These are phyloP conservation scores for Talaromyces sp. DNA, from an alignment of 2,329 filamentous ascomycete genomes.

Conservation along the genomic window DNA sequence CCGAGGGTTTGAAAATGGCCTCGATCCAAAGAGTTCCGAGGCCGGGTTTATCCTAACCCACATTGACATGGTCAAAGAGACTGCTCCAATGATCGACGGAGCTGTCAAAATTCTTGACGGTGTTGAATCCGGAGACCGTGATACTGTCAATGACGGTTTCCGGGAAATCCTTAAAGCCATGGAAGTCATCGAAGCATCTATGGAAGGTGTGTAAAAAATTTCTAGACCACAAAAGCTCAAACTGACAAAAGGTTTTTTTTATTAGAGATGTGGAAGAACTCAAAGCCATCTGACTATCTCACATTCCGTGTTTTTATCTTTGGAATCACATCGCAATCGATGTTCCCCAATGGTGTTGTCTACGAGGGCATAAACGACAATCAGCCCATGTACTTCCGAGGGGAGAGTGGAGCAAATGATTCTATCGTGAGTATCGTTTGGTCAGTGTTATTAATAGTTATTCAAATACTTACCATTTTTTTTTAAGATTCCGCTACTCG, in stretches of 20 bases:
- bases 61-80: slow-evolving; percentile 90
- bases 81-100: slow-evolving; percentile 70
- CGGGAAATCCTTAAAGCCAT: slow-evolving; percentile 59
- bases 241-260: not conserved
- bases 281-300: slow-evolving; percentile 76
- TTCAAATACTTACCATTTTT: not conserved
- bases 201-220: slow-evolving; percentile 58
- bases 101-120: slow-evolving; percentile 63
- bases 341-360: slow-evolving; percentile 89
- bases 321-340: slow-evolving; percentile 85
- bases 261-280: slow-evolving; percentile 81
- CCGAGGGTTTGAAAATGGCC: slow-evolving; percentile 84
- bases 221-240: not conserved
- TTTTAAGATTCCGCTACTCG: slow-evolving; percentile 69
- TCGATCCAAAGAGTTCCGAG: slow-evolving; percentile 82
- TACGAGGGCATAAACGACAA: slow-evolving; percentile 76
- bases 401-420: slow-evolving; percentile 91
- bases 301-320: slow-evolving; percentile 96
- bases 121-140: slow-evolving; percentile 46
- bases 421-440: slow-evolving; percentile 58
- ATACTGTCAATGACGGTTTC: slow-evolving; percentile 62
- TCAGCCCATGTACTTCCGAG: slow-evolving; percentile 75
- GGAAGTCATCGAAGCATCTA: slow-evolving; percentile 68
- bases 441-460: not conserved
- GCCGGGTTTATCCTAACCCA: slow-evolving; percentile 95